Conservation (phyloP, 2,329 filamentous ascomycete genomes). For the Neopestalotiopsis rosae region DNA sequence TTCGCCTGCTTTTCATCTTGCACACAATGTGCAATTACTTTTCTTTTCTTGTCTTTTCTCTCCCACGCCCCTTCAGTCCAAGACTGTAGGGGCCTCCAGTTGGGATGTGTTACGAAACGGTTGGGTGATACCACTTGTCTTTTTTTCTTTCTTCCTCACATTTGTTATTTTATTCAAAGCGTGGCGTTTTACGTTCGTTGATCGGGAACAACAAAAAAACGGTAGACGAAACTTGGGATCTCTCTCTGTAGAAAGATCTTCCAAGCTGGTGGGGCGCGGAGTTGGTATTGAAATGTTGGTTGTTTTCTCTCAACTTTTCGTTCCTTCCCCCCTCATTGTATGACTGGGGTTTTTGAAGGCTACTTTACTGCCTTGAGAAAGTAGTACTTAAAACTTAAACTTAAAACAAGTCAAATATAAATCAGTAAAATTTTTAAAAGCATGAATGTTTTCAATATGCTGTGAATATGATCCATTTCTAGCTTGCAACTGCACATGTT, state of each 20-base stretch:
- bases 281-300: background rate
- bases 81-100: background rate
- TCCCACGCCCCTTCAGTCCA: background rate
- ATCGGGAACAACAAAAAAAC: background rate
- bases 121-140: constrained; percentile 17
- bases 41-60: background rate
- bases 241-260: background rate
- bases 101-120: background rate
- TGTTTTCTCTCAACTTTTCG: background rate
- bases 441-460: background rate
- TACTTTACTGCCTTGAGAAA: constrained; percentile 6
- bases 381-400: constrained; percentile 16
- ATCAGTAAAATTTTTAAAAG: constrained; percentile 18
- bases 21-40: background rate
- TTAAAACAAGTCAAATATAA: constrained; percentile 9
- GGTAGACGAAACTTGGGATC: background rate
- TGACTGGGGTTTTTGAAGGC: constrained; percentile 7
- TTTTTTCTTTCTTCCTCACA: background rate
- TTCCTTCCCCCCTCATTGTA: constrained; percentile 1
- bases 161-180: constrained; percentile 1
- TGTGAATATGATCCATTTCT: background rate
- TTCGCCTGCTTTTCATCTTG: background rate
- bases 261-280: background rate
- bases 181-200: constrained; percentile 11
- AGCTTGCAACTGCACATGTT: too few relatives aligned